A percentile compares a stretch with the other conserved stretches of the same genome.
Evolutionary conservation across 2,329 filamentous ascomycete species (phyloP).

Genomic region (Aureobasidium sp.): DNA sequence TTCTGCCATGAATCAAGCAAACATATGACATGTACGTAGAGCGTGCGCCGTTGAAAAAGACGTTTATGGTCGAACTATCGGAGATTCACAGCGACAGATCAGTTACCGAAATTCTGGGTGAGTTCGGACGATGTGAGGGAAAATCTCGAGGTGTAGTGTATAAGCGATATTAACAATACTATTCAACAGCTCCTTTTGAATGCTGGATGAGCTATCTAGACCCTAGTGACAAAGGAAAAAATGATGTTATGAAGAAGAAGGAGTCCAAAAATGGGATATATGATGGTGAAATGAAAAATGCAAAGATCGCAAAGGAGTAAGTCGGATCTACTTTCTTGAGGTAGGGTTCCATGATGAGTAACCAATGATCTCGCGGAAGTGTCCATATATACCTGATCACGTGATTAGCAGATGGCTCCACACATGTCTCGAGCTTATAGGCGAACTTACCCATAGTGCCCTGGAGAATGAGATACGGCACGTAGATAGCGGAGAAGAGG

Average conservation of each 20-base stretch:
- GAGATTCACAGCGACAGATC: not conserved
- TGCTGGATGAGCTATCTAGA: not conserved
- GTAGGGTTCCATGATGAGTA: conserved; percentile 46
- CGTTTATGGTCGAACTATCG: not conserved
- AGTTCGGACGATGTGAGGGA: not conserved
- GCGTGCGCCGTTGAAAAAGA: not conserved
- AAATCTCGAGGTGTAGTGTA: not conserved
- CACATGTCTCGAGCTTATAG: not conserved
- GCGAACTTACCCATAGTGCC: conserved; percentile 34
- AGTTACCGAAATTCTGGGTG: not conserved
- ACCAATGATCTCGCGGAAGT: conserved; percentile 40
- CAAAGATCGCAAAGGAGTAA: not conserved
- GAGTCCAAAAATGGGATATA: not conserved
- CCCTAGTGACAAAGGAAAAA: not conserved
- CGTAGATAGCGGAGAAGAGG: conserved; percentile 38
- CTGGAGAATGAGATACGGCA: conserved; percentile 38
- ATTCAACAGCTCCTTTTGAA: not conserved
- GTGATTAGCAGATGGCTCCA: not conserved
- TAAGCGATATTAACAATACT: not conserved
- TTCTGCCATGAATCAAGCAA: not conserved
- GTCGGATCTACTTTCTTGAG: conserved; percentile 25
- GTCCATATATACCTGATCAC: conserved; percentile 35
- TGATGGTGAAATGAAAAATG: not conserved
- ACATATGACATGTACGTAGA: not conserved
- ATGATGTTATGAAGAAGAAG: not conserved